Evolutionary conservation across 2,329 filamentous ascomycete species (phyloP).

Genomic region (Cryphonectria nitschkei): DNA sequence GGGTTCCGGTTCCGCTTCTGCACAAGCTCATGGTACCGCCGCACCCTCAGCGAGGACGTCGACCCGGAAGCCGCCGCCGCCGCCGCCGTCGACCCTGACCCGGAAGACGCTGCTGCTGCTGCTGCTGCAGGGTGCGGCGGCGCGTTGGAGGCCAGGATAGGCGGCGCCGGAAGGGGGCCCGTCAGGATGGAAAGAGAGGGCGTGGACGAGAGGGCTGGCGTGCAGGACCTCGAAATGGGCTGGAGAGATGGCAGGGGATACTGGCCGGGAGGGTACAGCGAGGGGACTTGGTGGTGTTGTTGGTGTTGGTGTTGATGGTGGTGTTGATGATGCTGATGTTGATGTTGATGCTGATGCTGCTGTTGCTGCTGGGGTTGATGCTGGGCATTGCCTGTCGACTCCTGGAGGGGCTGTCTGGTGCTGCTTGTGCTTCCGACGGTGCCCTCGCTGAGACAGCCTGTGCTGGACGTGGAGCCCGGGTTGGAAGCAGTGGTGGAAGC

Average conservation of each 20-base stretch:
- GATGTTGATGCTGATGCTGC: conserved; percentile 11
- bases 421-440: conserved; percentile 14
- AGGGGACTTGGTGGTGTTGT: conserved; percentile 30
- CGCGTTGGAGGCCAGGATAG: conserved; percentile 8
- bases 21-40: conserved; percentile 38
- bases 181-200: conserved; percentile 39
- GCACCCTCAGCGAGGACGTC: conserved; percentile 33
- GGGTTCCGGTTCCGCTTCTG: conserved; percentile 53
- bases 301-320: conserved; percentile 55
- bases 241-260: conserved; percentile 23
- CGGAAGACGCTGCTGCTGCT: background rate
- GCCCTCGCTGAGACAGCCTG: conserved; percentile 10
- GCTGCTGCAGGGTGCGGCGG: conserved; percentile 38
- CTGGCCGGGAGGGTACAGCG: conserved; percentile 32
- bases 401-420: conserved; percentile 51
- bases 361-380: conserved; percentile 26
- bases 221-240: conserved; percentile 23
- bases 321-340: conserved; percentile 41
- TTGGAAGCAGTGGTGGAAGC: background rate
- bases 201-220: conserved; percentile 40
- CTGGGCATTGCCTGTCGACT: conserved; percentile 58
- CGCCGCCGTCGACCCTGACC: background rate
- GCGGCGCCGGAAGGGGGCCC: conserved; percentile 37
- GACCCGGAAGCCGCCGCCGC: conserved; percentile 4
- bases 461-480: background rate